Evolutionary conservation across 1,284 basidiomycete species (phyloP).

Genomic region (Boletus smithii): DNA sequence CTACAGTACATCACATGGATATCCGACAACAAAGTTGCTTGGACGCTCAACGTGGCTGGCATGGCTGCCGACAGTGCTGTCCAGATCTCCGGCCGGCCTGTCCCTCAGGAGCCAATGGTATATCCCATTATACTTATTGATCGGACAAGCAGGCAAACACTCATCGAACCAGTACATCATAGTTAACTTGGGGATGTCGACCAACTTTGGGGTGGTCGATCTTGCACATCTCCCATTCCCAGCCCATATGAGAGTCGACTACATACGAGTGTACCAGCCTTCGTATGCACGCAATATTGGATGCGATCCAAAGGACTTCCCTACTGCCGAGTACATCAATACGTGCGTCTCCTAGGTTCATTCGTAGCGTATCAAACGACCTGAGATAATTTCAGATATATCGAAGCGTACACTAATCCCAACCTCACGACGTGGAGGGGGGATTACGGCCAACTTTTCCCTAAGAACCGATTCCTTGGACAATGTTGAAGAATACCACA

Average conservation of each 20-base stretch:
- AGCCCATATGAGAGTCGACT: conserved; percentile 63
- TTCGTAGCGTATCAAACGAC: neutral
- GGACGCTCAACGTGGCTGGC: conserved; percentile 64
- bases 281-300: conserved; percentile 57
- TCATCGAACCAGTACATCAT: conserved; percentile 41
- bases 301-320: conserved; percentile 66
- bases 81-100: conserved; percentile 57
- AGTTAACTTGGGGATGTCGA: conserved; percentile 54
- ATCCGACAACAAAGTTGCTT: conserved; percentile 52
- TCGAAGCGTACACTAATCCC: conserved; percentile 42
- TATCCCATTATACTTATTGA: conserved; percentile 15
- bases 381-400: conserved; percentile 24
- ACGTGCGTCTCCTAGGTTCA: conserved; percentile 34
- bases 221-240: conserved; percentile 58
- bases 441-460: conserved; percentile 34
- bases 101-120: conserved; percentile 74
- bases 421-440: conserved; percentile 41
- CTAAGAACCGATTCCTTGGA: conserved; percentile 32
- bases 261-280: conserved; percentile 67
- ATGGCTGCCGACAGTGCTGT: conserved; percentile 56
- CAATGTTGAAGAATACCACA: conserved; percentile 24
- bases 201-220: conserved; percentile 55
- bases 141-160: neutral
- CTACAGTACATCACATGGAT: conserved; percentile 69
- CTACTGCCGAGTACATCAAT: conserved; percentile 62